phyloP scores from a whole-genome alignment of 371 early-diverging fungal species.

The Circinella umbellata region DNA sequence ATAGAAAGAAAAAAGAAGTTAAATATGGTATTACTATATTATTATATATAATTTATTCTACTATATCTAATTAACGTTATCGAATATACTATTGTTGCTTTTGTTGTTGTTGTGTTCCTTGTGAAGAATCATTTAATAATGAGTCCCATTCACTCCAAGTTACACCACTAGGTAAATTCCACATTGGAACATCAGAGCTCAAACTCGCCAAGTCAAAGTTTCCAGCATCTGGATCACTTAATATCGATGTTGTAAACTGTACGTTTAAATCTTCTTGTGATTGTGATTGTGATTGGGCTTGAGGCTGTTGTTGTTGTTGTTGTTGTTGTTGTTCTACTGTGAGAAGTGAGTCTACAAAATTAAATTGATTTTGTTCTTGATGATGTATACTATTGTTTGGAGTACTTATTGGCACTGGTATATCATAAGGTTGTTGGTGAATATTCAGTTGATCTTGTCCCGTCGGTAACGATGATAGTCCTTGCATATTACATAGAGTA shows the following conservation, averaged over 20 bases:
- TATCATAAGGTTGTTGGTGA: too few relatives aligned
- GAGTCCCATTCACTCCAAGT: slow-evolving; percentile 47
- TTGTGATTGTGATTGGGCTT: background rate
- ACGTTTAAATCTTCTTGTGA: background rate
- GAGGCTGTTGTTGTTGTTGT: background rate
- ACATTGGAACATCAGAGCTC: slow-evolving; percentile 34
- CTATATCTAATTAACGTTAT: background rate
- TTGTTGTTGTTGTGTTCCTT: background rate
- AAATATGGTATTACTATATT: too few relatives aligned
- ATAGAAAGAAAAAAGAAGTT: background rate
- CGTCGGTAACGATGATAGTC: too few relatives aligned
- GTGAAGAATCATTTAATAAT: background rate
- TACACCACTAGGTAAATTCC: slow-evolving; percentile 37
- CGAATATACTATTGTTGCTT: background rate
- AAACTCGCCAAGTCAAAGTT: slow-evolving; percentile 32
- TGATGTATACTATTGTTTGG: too few relatives aligned
- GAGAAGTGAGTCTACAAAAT: too few relatives aligned
- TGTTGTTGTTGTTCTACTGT: background rate
- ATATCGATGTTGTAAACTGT: background rate
- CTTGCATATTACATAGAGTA: too few relatives aligned
- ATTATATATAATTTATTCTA: background rate
- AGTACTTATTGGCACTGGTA: too few relatives aligned
- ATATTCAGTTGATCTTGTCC: too few relatives aligned
- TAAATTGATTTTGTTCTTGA: too few relatives aligned
- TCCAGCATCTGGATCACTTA: background rate